A percentile compares a stretch with the other conserved stretches of the same genome.
Conservation (phyloP, 192 early-diverging fungal species). For the Fimicolochytrium jonesii region DNA sequence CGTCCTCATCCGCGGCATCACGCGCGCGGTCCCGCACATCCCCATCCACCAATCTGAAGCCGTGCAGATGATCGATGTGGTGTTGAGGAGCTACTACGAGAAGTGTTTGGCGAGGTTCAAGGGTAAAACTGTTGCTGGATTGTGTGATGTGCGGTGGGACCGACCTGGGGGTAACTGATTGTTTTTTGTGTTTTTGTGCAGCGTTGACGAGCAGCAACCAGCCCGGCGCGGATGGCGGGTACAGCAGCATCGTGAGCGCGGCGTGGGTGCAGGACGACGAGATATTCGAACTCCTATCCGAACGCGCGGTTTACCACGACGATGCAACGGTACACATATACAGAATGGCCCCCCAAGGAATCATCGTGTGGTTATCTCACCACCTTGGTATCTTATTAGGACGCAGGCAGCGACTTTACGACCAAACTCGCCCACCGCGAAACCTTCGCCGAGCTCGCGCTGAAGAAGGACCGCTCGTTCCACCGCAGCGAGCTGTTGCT, state of each 20-base stretch:
- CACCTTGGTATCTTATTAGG: constrained; percentile 2
- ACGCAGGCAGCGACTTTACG: background rate
- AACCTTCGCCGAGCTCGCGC: constrained; percentile 66
- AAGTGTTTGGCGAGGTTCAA: constrained; percentile 48
- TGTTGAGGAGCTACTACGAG: constrained; percentile 65
- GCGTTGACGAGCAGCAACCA: constrained; percentile 40
- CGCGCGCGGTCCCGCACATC: constrained; percentile 55
- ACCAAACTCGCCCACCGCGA: constrained; percentile 1
- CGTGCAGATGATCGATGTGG: constrained; percentile 62
- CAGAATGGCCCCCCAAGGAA: too few species aligned
- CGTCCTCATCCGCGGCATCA: constrained; percentile 60
- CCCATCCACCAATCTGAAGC: constrained; percentile 69
- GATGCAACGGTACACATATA: too few species aligned
- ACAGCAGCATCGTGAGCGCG: constrained; percentile 41
- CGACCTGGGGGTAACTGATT: constrained; percentile 3
- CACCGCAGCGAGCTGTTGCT: constrained; percentile 78
- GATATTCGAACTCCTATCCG: constrained; percentile 48
- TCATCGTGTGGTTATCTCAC: too few species aligned
- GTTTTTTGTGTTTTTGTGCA: constrained; percentile 1
- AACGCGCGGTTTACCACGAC: constrained; percentile 37
- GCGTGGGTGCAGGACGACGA: constrained; percentile 63
- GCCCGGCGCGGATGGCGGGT: constrained; percentile 32
- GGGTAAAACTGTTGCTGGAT: too few species aligned
- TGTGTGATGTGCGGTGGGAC: too few species aligned
- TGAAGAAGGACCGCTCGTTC: constrained; percentile 77